These are phyloP conservation scores for Yarrowia sp. DNA, from an alignment of 805 yeast species.

Conservation along the genomic window DNA sequence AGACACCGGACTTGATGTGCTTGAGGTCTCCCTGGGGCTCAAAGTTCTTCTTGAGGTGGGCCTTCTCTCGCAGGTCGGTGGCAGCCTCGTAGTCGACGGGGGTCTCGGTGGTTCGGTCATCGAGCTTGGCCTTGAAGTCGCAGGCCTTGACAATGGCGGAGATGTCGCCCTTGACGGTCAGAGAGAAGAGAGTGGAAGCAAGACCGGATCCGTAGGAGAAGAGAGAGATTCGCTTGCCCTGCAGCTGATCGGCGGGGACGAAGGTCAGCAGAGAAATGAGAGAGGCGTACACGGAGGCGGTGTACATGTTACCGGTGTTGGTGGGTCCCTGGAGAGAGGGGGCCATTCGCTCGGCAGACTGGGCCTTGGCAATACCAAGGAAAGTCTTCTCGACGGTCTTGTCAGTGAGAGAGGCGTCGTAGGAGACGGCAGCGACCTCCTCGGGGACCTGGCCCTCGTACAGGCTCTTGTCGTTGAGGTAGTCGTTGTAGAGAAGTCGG, in stretches of 20 bases:
- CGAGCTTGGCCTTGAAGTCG: conserved; percentile 71
- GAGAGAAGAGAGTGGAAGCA: conserved; percentile 87
- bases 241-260: conserved; percentile 75
- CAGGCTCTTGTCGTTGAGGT: conserved; percentile 67
- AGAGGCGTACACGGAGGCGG: conserved; percentile 90
- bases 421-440: conserved; percentile 65
- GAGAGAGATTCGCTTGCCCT: conserved; percentile 84
- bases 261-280: conserved; percentile 79
- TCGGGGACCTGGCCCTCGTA: conserved; percentile 60
- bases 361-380: conserved; percentile 75
- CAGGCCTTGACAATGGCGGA: conserved; percentile 67
- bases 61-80: conserved; percentile 83
- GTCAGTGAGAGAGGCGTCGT: conserved; percentile 81
- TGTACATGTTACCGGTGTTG: conserved; percentile 97
- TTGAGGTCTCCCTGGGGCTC: conserved; percentile 83
- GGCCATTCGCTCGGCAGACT: conserved; percentile 68
- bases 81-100: conserved; percentile 86
- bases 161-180: conserved; percentile 81
- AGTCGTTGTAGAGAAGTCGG: conserved; percentile 89
- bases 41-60: conserved; percentile 81
- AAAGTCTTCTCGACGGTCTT: conserved; percentile 84
- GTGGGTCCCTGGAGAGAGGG: conserved; percentile 90
- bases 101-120: conserved; percentile 66
- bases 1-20: conserved; percentile 73
- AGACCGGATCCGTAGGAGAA: conserved; percentile 99